Base-by-base conservation (phyloP, 768 basidiomycete genomes). In the Xanthoconium purpureum region DNA sequence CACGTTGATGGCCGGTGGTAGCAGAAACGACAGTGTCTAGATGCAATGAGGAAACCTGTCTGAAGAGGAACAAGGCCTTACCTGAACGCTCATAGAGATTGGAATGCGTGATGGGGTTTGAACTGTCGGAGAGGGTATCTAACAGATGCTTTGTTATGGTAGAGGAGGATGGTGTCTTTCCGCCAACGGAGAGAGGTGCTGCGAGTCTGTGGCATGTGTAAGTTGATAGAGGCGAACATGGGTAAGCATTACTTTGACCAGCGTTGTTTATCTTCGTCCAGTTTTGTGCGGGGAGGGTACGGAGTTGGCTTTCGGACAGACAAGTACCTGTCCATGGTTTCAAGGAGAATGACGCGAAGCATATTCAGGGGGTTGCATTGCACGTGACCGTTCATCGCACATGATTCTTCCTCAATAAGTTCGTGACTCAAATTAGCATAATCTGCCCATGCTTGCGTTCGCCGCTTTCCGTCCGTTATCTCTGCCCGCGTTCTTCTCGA, bases 41-140 rank as follows among this genome's bases (percentile, higher is more conserved):
- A 40, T n/a, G 28, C 5, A 11, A 37, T 66, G 53, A 60, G 18
- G 32, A 2, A 37, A 6, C 6, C 7, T 35, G 11, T 28, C 37
- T 20, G 57, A 29, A 37, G n/a, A 18, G 7, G 6, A 43, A 32
- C 40, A 36, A 30, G 15, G 37, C 55, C 77, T 47, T 46, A 85
- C 89, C 86, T 66, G 85, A 77, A 56, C 85, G 81, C 40, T 84
- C 74, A 50, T 73, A 74, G 56, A 83, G 80, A 66, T 87, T 80
- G 1, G 85, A 85, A 62, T 89, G 85, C 1, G 89, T 91, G 49
- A 93, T 89, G 2, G 91, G 91, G 67, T 93, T 93, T 11, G 80
- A 79, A 50, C 78, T 74, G 57, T 88, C 79, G 15, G 77, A 68
- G 44, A 94, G 76, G 0, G 84, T 89, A 30, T 72, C 77, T 40